Evolutionary conservation across 2,329 filamentous ascomycete genomes (phyloP), one percentile per base, ranked within the genome.

Genomic region (Paraconiothyrium sp.): DNA sequence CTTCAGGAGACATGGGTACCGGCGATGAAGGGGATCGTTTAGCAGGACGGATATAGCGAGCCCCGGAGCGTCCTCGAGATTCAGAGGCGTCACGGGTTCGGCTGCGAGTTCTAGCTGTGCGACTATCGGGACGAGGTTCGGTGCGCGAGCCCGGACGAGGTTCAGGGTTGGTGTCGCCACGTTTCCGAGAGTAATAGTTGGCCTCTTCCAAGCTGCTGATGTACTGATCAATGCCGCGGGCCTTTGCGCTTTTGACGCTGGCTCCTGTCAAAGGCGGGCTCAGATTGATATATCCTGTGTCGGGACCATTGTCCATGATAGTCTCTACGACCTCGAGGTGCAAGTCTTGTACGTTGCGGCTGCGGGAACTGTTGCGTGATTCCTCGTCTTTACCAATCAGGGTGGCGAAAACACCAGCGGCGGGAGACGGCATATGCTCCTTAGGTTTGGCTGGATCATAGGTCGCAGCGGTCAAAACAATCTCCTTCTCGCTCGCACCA

Each of bases 11-110:
- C 94, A 97, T 97, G 3, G 94, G 93, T 1, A 97, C 86, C 0
- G 94, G 94, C 0, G 94, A 97, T 1, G 93, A 96, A 0, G 94
- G 94, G 1, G 94, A 97, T 24, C 92, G 86, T 79, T 97, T 97
- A 13, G 89, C 87, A 20, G 91, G 88, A 72, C 89, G 90, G 64
- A 90, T 93, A 66, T 89, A 90, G 24, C 90, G 86, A 48, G 86
- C 84, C 13, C 85, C 82, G 27, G 85, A 85, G 64, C 92, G 86
- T 22, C 91, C 92, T 60, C 92, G 88, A 46, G 91, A 90, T 66
- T 90, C 87, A 0, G 92, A 93, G 11, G 78, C 77, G 20, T 92
- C 90, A 24, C 89, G 84, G 22, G 62, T 72, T 39, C 77, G 76
- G 58, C 77, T 79, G 54, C 84, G 84, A 67, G 79, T 80, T 61